Evolutionary conservation across 495 filamentous ascomycete species (phyloP), one percentile per base, ranked within the genome.

Genomic region (Aspergillus panamensis): DNA sequence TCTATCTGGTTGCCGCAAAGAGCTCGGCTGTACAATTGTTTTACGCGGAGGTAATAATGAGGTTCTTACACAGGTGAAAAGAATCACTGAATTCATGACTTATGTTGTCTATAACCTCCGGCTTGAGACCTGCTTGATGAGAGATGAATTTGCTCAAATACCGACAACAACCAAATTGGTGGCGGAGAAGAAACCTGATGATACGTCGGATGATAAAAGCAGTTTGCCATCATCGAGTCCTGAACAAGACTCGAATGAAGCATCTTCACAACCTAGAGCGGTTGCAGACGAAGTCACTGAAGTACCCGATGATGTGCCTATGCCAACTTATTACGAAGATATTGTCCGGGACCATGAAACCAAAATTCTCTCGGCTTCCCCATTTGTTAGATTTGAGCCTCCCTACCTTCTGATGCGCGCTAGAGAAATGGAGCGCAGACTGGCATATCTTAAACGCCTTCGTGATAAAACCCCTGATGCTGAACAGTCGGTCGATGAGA

Each of bases 51-150:
- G 85, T 19, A 79, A 87, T 45, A 86, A 84, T 31, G 69, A 82
- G 40, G 76, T 82, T 0, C 80, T 99, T 6, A 75, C 81, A 3
- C 88, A 83, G 57, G 85, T 99, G 69, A 99, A 99, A 68, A 84
- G 83, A 44, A 95, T 99, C 64, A 95, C 94, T 3, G 95, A 99
- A 69, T 96, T 99, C 65, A 96, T 99, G 92, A 85, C 93, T 54
- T 99, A 97, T 66, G 95, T 99, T 21, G 91, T 97, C 14, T 97
- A 99, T 71, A 99, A 96, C 62, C 80, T 97, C 19, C 96, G 94
- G 67, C 82, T 99, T 8, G 95, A 99, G 71, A 96, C 95, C 2
- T 96, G 86, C 65, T 72, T 99, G 47, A 94, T 99, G 89, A 83
- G 92, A 50, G 95, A 99, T 73, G 92, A 96, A 62, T 96, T 91